Evolutionary conservation across 2,329 filamentous ascomycete species (phyloP), one percentile per base, ranked within the genome.

Genomic region (Chaetomium olivaceum): DNA sequence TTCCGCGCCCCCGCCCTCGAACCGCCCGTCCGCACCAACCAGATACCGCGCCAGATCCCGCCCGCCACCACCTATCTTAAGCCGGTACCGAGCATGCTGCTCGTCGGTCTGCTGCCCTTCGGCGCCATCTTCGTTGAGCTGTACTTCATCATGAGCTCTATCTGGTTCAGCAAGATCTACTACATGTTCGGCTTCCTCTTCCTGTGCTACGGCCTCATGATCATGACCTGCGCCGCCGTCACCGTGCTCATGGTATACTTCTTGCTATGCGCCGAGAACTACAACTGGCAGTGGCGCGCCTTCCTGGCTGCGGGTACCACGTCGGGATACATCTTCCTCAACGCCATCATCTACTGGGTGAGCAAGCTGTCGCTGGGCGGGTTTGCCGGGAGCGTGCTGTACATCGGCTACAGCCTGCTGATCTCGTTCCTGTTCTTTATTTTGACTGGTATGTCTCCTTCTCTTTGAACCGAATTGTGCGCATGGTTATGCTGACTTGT

Each of bases 101-200:
- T 98, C 25, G 94, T 96, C 27, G 95, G 95, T 61, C 89, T 98
- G 59, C 84, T 98, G 29, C 95, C 95, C 0, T 99, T 99, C 74
- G 93, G 91, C 56, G 94, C 95, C 68, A 98, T 99, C 76, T 97
- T 98, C 71, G 93, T 98, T 56, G 95, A 99, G 80, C 88, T 99
- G 2, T 98, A 97, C 84, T 98, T 98, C 80, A 97, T 99, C 82
- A 96, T 99, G 92, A 96, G 90, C 80, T 96, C 92, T 29, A 94
- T 99, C 76, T 99, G 95, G 95, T 97, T 96, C 79, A 94, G 90
- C 82, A 92, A 95, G 79, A 95, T 99, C 71, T 99, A 99, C 84
- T 99, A 99, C 85, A 99, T 99, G 95, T 99, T 99, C 74, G 95
- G 95, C 25, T 99, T 99, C 84, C 82, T 99, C 43, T 99, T 99